A percentile compares a stretch with the other conserved stretches of the same genome.
These are phyloP conservation scores for Penicillium decumbens DNA, from an alignment of 2,329 filamentous ascomycete species.

Conservation along the genomic window DNA sequence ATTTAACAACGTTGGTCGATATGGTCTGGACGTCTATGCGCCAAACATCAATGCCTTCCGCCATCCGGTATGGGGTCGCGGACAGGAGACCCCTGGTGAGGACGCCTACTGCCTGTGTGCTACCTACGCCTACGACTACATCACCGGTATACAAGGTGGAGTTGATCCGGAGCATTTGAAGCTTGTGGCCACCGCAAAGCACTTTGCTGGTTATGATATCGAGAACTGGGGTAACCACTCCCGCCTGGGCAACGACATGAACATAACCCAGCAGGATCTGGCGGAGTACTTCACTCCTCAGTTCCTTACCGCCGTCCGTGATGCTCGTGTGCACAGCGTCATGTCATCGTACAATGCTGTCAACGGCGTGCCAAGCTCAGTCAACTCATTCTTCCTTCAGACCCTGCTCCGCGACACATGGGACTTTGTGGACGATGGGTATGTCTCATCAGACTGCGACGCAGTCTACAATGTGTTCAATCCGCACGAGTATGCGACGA, in stretches of 20 bases:
- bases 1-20: constrained; percentile 57
- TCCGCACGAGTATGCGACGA: constrained; percentile 48
- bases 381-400: constrained; percentile 58
- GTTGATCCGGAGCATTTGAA: constrained; percentile 36
- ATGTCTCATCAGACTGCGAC: constrained; percentile 63
- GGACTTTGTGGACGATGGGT: constrained; percentile 57
- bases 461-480: constrained; percentile 57
- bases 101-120: constrained; percentile 49
- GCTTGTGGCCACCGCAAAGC: constrained; percentile 54
- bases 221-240: constrained; percentile 45
- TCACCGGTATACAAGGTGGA: constrained; percentile 52
- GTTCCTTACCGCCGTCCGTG: constrained; percentile 59
- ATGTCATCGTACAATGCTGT: constrained; percentile 63
- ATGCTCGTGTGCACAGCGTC: constrained; percentile 54
- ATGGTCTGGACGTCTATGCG: constrained; percentile 41
- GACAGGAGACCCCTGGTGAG: constrained; percentile 58
- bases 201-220: constrained; percentile 56
- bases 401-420: constrained; percentile 62
- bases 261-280: constrained; percentile 57
- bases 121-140: constrained; percentile 51
- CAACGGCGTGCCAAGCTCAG: constrained; percentile 63
- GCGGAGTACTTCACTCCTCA: constrained; percentile 64
- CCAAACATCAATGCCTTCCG: constrained; percentile 64
- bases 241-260: constrained; percentile 53
- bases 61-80: constrained; percentile 60